Percentiles rank a stretch among this genome's conserved stretches.
Evolutionary conservation across 2,329 filamentous ascomycete species (phyloP).

Genomic region (Madurella fahalii): DNA sequence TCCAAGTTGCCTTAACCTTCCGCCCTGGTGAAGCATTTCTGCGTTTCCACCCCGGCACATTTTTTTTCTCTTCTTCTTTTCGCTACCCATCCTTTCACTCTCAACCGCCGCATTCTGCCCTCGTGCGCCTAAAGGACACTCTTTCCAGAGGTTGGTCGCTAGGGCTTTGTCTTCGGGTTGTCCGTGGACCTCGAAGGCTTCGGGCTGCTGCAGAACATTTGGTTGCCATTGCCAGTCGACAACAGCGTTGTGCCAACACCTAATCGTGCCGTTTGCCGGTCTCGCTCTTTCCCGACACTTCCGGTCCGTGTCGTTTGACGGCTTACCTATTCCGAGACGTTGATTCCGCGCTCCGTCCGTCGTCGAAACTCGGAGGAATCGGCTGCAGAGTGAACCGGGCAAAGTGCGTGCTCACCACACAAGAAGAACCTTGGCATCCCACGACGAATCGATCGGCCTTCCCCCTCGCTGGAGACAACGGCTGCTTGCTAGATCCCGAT

Average conservation of each 20-base stretch:
- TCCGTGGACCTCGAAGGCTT: constrained; percentile 15
- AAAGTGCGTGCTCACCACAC: constrained; percentile 9
- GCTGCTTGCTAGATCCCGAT: background rate
- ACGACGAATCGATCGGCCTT: background rate
- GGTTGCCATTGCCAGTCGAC: constrained; percentile 14
- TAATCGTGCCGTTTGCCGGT: constrained; percentile 8
- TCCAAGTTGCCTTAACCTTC: constrained; percentile 18
- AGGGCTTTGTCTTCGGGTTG: constrained; percentile 16
- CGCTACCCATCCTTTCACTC: constrained; percentile 14
- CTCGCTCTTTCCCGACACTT: constrained; percentile 12
- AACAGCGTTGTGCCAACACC: constrained; percentile 9
- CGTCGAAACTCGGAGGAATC: constrained; percentile 7
- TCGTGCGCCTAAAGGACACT: constrained; percentile 13
- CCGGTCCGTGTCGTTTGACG: constrained; percentile 2
- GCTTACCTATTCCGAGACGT: constrained; percentile 5
- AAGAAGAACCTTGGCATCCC: background rate
- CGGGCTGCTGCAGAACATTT: constrained; percentile 8
- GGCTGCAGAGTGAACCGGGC: background rate
- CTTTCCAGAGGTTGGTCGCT: constrained; percentile 14
- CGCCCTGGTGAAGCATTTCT: constrained; percentile 23
- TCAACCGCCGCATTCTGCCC: constrained; percentile 6
- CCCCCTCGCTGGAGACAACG: background rate
- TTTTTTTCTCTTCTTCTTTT: constrained; percentile 20
- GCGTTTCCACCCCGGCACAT: constrained; percentile 19
- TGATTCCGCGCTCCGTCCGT: constrained; percentile 5